Evolutionary conservation across 371 early-diverging fungal species (phyloP).

Genomic region (Mycotypha africana): DNA sequence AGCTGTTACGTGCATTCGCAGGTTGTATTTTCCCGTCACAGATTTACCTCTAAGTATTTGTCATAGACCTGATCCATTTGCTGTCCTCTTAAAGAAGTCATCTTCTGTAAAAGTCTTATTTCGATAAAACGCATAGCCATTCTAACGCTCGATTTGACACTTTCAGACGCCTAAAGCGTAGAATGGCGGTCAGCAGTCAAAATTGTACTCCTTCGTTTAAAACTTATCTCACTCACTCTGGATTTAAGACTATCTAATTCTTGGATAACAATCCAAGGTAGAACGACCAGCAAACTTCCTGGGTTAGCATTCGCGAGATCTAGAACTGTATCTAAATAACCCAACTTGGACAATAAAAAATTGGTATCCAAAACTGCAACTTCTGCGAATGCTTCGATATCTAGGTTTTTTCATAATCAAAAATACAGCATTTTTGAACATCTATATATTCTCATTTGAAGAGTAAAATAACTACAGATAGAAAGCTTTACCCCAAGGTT

Average conservation of each 20-base stretch:
- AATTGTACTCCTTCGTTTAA: no score
- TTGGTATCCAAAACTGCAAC: conserved; percentile 37
- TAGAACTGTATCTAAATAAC: conserved; percentile 17
- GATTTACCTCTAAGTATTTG: no score
- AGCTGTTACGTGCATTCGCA: no score
- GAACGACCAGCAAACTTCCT: conserved; percentile 17
- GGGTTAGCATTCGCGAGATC: conserved; percentile 16
- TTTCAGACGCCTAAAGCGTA: no score
- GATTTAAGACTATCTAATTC: conserved; percentile 38
- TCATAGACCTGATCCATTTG: conserved; percentile 20
- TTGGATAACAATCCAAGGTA: conserved; percentile 39
- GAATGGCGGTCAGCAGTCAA: no score
- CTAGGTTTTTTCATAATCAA: no score
- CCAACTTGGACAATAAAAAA: conserved; percentile 33
- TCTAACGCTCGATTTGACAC: conserved; percentile 12
- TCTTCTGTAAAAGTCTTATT: conserved; percentile 6
- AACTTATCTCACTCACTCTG: no score
- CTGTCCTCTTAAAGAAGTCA: conserved; percentile 24
- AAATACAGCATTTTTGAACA: no score
- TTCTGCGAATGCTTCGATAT: background rate
- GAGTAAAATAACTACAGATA: no score
- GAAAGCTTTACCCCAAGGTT: no score
- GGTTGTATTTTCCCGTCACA: no score
- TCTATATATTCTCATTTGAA: no score
- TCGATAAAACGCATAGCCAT: conserved; percentile 34